These are phyloP conservation scores for Tolypocladium pustulatum DNA, from an alignment of 2,329 filamentous ascomycete species.

Conservation along the genomic window DNA sequence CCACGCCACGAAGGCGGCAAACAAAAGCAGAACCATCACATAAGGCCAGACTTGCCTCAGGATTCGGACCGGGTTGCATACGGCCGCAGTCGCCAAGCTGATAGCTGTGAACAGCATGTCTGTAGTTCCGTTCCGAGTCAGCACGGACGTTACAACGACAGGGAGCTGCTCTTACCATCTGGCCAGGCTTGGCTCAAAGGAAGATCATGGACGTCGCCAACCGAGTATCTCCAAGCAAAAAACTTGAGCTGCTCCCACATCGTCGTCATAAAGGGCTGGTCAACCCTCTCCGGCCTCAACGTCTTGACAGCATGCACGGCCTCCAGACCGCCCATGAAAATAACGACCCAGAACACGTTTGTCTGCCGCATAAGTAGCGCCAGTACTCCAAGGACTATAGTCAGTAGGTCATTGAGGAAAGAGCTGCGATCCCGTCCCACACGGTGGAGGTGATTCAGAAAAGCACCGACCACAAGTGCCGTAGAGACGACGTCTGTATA, in stretches of 20 bases:
- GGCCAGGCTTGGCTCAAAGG: slow-evolving; percentile 34
- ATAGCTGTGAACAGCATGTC: slow-evolving; percentile 47
- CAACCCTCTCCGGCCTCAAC: slow-evolving; percentile 21
- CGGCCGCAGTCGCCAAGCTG: slow-evolving; percentile 51
- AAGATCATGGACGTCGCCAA: slow-evolving; percentile 46
- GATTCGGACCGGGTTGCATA: slow-evolving; percentile 36
- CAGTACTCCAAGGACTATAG: slow-evolving; percentile 47
- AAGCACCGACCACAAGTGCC: slow-evolving; percentile 60
- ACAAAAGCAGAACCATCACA: slow-evolving; percentile 53
- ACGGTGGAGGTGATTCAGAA: slow-evolving; percentile 44
- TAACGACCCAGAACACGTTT: slow-evolving; percentile 89
- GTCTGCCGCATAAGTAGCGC: slow-evolving; percentile 80
- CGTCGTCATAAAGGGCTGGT: slow-evolving; percentile 19
- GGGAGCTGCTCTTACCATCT: slow-evolving; percentile 31
- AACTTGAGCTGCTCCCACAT: slow-evolving; percentile 24
- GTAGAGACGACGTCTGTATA: slow-evolving; percentile 90
- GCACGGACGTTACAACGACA: not conserved
- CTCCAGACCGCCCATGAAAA: slow-evolving; percentile 60
- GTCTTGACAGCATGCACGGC: slow-evolving; percentile 39
- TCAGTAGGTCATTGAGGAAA: slow-evolving; percentile 28
- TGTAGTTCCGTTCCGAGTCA: slow-evolving; percentile 13
- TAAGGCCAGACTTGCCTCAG: slow-evolving; percentile 45
- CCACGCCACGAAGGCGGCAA: slow-evolving; percentile 68
- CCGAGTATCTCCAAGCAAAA: slow-evolving; percentile 31
- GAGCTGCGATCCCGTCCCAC: slow-evolving; percentile 22